These are phyloP conservation scores for Ophiostoma sp. DNA, from an alignment of 2,329 filamentous ascomycete genomes.

Conservation along the genomic window DNA sequence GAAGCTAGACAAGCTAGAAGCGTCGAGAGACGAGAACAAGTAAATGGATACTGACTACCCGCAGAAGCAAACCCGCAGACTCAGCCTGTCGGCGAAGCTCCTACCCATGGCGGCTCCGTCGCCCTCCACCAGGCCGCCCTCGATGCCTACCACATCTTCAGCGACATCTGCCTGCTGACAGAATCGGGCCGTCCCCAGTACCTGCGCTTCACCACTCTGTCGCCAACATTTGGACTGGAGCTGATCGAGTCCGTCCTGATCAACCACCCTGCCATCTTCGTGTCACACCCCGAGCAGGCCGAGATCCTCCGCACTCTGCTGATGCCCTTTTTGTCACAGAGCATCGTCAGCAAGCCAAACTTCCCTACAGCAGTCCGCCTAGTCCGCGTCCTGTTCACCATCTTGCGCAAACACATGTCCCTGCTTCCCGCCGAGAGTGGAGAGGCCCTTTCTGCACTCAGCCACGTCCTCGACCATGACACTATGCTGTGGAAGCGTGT, in stretches of 20 bases:
- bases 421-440: constrained; percentile 75
- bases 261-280: constrained; percentile 77
- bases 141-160: constrained; percentile 82
- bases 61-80: constrained; percentile 30
- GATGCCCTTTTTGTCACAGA: constrained; percentile 75
- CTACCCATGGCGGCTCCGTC: constrained; percentile 59
- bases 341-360: constrained; percentile 68
- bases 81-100: constrained; percentile 59
- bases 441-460: constrained; percentile 73
- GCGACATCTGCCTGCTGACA: constrained; percentile 82
- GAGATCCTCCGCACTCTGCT: constrained; percentile 70
- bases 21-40: background rate
- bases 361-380: constrained; percentile 81
- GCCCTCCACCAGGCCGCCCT: constrained; percentile 68
- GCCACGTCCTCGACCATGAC: constrained; percentile 83
- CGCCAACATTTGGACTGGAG: constrained; percentile 80
- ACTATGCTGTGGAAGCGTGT: constrained; percentile 78
- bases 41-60: background rate
- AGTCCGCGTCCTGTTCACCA: constrained; percentile 73
- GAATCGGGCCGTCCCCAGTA: constrained; percentile 80
- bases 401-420: constrained; percentile 71
- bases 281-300: constrained; percentile 71
- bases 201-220: constrained; percentile 69
- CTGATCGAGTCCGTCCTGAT: constrained; percentile 85
- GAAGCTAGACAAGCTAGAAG: background rate